A percentile compares a stretch with the other conserved stretches of the same genome.
These are phyloP conservation scores for Ophiosphaerella korrae DNA, from an alignment of 2,329 filamentous ascomycete species.

Conservation along the genomic window DNA sequence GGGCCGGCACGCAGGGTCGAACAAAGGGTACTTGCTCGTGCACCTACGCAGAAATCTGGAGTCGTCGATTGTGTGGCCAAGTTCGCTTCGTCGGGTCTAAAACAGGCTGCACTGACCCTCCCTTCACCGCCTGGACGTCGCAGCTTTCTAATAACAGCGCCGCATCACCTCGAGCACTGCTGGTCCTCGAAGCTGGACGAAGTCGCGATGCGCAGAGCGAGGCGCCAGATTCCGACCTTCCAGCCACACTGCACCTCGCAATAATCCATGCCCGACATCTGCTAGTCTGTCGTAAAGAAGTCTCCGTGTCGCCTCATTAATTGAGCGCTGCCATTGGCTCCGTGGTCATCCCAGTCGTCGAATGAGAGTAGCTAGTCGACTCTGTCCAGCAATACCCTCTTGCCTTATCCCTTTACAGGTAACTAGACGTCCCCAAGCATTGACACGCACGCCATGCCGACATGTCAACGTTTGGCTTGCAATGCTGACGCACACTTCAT, in stretches of 20 bases:
- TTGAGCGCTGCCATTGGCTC: conserved; percentile 42
- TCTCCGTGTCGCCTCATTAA: conserved; percentile 39
- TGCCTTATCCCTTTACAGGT: conserved; percentile 42
- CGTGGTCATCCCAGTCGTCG: conserved; percentile 25
- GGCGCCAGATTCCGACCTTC: conserved; percentile 35
- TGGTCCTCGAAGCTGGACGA: conserved; percentile 34
- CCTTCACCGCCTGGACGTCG: conserved; percentile 46
- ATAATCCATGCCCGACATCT: conserved; percentile 40
- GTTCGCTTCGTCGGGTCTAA: conserved; percentile 35
- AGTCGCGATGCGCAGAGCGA: conserved; percentile 47
- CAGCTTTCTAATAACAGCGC: conserved; percentile 37
- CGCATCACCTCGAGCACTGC: conserved; percentile 33
- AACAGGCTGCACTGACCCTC: conserved; percentile 45
- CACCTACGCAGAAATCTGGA: conserved; percentile 19
- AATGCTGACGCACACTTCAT: conserved; percentile 30
- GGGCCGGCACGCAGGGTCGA: conserved; percentile 18
- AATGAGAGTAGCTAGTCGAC: conserved; percentile 38
- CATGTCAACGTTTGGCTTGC: conserved; percentile 12
- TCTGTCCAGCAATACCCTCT: conserved; percentile 32
- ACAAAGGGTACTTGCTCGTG: conserved; percentile 11
- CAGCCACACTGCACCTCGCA: conserved; percentile 37
- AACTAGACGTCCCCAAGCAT: conserved; percentile 31
- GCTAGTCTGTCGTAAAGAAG: conserved; percentile 37
- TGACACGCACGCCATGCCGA: conserved; percentile 23
- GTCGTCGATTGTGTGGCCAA: conserved; percentile 23